phyloP scores from a whole-genome alignment of 192 early-diverging fungal species.

The Cladochytrium replicatum region DNA sequence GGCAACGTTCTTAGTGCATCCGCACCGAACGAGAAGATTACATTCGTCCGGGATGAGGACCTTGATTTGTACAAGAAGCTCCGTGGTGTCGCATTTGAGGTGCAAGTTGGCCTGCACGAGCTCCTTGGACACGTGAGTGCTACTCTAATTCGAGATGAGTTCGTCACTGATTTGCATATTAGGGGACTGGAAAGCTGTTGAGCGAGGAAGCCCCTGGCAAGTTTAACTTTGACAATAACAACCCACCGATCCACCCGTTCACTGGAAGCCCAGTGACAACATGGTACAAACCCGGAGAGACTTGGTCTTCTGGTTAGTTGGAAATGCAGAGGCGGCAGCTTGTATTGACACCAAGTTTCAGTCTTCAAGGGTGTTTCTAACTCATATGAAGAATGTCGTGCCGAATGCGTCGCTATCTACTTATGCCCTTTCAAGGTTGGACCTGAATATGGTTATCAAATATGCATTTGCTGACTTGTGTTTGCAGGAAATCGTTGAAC shows the following conservation, averaged over 20 bases:
- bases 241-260: constrained; percentile 31
- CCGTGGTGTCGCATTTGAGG: constrained; percentile 37
- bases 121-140: constrained; percentile 19
- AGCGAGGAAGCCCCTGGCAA: constrained; percentile 37
- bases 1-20: constrained; percentile 45
- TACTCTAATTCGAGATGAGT: background rate
- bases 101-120: constrained; percentile 54
- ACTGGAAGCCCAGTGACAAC: constrained; percentile 31
- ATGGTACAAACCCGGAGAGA: constrained; percentile 51
- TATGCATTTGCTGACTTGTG: no score
- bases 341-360: no score
- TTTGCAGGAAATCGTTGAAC: constrained; percentile 39
- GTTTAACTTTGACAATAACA: constrained; percentile 41
- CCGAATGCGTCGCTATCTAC: constrained; percentile 45
- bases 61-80: constrained; percentile 30
- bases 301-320: constrained; percentile 45
- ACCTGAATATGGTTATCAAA: no score
- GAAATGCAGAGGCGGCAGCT: no score
- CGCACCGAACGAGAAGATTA: constrained; percentile 35
- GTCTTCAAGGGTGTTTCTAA: no score
- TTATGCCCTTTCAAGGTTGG: constrained; percentile 18
- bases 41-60: constrained; percentile 39
- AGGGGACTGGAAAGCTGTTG: constrained; percentile 50
- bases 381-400: constrained; percentile 43
- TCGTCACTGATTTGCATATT: constrained; percentile 15